phyloP scores from a whole-genome alignment of 2,329 filamentous ascomycete species.

The Ophiostoma triangulosporum region DNA sequence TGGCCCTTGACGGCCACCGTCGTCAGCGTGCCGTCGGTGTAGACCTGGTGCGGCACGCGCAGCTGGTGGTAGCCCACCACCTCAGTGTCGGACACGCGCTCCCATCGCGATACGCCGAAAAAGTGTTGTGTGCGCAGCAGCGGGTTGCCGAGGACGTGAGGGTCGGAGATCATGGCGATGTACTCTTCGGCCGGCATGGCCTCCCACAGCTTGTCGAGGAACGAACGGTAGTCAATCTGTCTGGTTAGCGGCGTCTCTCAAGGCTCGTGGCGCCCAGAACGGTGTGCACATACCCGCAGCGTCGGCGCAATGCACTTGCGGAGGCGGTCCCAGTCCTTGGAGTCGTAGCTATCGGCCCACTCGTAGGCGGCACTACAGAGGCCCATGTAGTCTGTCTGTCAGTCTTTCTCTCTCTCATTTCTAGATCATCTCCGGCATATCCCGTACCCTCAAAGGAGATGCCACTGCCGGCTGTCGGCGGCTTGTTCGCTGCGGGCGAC shows the following conservation, averaged over 20 bases:
- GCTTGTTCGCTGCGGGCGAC: not conserved
- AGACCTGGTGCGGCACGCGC: conserved; percentile 48
- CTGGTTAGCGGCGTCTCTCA: conserved; percentile 4
- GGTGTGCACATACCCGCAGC: conserved; percentile 26
- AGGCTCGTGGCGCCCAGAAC: not conserved
- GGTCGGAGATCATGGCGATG: conserved; percentile 43
- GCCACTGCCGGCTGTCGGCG: not conserved
- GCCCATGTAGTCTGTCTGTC: conserved; percentile 33
- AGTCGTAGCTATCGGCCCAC: conserved; percentile 54
- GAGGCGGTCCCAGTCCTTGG: conserved; percentile 51
- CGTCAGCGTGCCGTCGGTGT: conserved; percentile 27
- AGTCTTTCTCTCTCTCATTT: not conserved
- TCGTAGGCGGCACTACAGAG: conserved; percentile 38
- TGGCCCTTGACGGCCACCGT: conserved; percentile 45
- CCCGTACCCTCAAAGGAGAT: conserved; percentile 14
- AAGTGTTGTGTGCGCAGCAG: conserved; percentile 53
- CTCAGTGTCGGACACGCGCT: conserved; percentile 42
- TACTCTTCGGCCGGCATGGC: conserved; percentile 49
- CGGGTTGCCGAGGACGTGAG: conserved; percentile 45
- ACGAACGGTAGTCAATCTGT: conserved; percentile 57
- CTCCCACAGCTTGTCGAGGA: conserved; percentile 47
- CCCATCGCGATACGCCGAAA: conserved; percentile 45
- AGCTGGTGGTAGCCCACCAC: conserved; percentile 48
- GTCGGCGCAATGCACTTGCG: conserved; percentile 49
- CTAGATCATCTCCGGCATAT: not conserved